Evolutionary conservation across 768 basidiomycete genomes (phyloP), one percentile per base, ranked within the genome.

Genomic region (Amylocystis lapponica): DNA sequence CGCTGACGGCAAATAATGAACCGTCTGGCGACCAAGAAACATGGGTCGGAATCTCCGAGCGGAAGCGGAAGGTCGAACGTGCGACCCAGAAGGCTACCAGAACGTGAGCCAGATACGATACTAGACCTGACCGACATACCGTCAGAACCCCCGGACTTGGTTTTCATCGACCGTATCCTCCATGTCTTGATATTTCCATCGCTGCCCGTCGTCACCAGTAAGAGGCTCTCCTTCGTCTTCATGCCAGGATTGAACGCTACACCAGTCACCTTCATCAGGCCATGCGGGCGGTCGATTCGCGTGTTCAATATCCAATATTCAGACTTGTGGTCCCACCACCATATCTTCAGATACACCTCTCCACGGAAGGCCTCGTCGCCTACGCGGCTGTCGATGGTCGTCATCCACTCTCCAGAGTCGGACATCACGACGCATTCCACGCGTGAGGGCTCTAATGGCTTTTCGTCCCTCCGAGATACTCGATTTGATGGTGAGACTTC

Each of bases 401-500:
- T 92, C 79, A 99, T 79, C 94, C 95, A 98, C 35, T 78, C 72
- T 9, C 84, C 84, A n/a, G 67, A 69, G 2, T 74, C 59, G 4
- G 86, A 85, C 45, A 94, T 68, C 4, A 72, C 76, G 5, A 75
- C 76, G 9, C 69, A 71, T 37, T 89, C 84, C 3, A 98, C 87
- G 12, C 82, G 73, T 2, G 85, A 75, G 8, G 86, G 81, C 48
- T 87, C 82, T 31, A 93, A 59, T 6, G 74, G 68, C 56, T 80
- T 85, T 45, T 92, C 86, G 33, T 90, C 89, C 52, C 79, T 71
- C 51, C 84, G 71, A 12, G 92, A 86, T 16, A 97, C 78, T 46
- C 90, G 79, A 67, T 98, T 98, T 21, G 92, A 92, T 17, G 95
- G 91, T 2, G 89, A 82, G 7, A 99, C 79, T 63, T 98, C 96